phyloP scores from a whole-genome alignment of 441 rosid species.

The Arabidopsis lyrata region DNA sequence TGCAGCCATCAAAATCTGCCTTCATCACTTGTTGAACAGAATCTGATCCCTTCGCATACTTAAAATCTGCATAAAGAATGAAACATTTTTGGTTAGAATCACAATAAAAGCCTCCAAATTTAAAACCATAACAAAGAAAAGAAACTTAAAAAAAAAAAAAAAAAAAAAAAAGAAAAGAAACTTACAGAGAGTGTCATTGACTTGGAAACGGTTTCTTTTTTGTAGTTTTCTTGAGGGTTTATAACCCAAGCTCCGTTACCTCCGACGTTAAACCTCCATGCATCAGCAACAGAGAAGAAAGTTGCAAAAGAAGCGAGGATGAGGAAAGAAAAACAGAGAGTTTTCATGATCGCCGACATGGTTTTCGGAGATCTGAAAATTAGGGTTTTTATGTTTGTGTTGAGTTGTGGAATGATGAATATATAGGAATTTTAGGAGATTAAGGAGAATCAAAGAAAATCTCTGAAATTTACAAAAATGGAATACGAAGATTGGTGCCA shows the following conservation, averaged over 20 bases:
- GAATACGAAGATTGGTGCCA: constrained; percentile 18
- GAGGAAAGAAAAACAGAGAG: constrained; percentile 17
- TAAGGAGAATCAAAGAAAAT: constrained; percentile 17
- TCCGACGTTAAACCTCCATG: constrained; percentile 55
- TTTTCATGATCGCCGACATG: constrained; percentile 26
- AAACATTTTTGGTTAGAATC: background rate
- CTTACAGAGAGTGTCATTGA: constrained; percentile 73
- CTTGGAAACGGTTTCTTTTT: constrained; percentile 55
- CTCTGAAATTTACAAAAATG: constrained; percentile 14
- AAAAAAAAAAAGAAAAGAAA: background rate
- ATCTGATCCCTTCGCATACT: constrained; percentile 60
- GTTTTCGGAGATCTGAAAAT: constrained; percentile 15
- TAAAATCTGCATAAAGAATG: constrained; percentile 54
- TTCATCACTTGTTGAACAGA: constrained; percentile 66
- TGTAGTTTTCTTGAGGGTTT: constrained; percentile 56
- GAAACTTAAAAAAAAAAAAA: constrained; percentile 40
- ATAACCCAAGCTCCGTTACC: constrained; percentile 69
- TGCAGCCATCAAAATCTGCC: constrained; percentile 62
- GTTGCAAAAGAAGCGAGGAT: constrained; percentile 30
- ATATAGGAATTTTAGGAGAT: constrained; percentile 23
- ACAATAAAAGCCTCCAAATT: background rate
- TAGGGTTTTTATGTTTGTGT: constrained; percentile 14
- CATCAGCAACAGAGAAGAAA: constrained; percentile 33
- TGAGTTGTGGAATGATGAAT: background rate
- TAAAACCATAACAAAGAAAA: background rate